phyloP scores from a whole-genome alignment of 2,329 filamentous ascomycete species.

The Penicillium sp. region DNA sequence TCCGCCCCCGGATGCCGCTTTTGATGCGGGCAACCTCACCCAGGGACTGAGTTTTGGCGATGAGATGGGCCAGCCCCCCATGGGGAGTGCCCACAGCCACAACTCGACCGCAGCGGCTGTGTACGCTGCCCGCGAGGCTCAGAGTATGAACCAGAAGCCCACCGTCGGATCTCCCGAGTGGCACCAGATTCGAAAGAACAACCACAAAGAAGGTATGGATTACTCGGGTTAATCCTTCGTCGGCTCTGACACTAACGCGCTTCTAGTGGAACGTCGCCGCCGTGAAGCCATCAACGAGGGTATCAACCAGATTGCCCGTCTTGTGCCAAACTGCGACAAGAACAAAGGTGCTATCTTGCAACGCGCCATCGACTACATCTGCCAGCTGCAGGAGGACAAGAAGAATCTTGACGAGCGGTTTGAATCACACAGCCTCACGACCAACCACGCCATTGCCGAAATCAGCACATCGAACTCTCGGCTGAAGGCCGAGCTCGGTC shows the following conservation, averaged over 20 bases:
- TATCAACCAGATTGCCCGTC: slow-evolving; percentile 96
- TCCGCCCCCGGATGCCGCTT: slow-evolving; percentile 41
- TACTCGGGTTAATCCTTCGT: neutral
- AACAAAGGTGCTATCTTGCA: slow-evolving; percentile 97
- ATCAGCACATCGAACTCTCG: slow-evolving; percentile 93
- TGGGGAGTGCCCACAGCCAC: slow-evolving; percentile 38
- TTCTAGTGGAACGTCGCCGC: slow-evolving; percentile 83
- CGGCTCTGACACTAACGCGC: neutral
- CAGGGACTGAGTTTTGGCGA: slow-evolving; percentile 40
- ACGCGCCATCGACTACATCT: slow-evolving; percentile 90
- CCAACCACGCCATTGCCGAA: slow-evolving; percentile 62
- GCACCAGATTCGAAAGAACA: slow-evolving; percentile 96
- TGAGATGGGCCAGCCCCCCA: slow-evolving; percentile 40
- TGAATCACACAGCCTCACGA: slow-evolving; percentile 45
- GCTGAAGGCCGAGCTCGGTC: slow-evolving; percentile 86
- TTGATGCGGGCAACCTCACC: slow-evolving; percentile 38
- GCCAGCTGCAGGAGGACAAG: slow-evolving; percentile 62
- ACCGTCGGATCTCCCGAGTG: slow-evolving; percentile 95
- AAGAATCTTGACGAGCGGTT: slow-evolving; percentile 43
- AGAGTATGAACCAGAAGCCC: slow-evolving; percentile 64
- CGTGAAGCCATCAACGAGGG: slow-evolving; percentile 98
- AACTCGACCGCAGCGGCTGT: slow-evolving; percentile 60
- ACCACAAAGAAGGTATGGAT: slow-evolving; percentile 89
- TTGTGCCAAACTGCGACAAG: slow-evolving; percentile 96
- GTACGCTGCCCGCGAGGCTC: slow-evolving; percentile 53